phyloP scores from a whole-genome alignment of 1,139 yeast genomes.

The Geotrichum histeridarum region DNA sequence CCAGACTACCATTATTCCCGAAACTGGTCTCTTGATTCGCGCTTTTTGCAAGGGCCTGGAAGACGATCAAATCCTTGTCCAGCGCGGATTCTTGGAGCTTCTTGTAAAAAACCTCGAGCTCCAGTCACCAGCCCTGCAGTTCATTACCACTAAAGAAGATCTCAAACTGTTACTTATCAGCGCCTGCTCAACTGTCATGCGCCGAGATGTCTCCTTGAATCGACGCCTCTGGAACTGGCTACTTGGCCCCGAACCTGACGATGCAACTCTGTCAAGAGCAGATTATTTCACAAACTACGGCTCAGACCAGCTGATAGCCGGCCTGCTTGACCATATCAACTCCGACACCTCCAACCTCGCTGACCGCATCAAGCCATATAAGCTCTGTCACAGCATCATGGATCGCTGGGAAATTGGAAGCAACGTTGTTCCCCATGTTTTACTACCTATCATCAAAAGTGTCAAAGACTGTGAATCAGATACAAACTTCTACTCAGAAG shows the following conservation, averaged over 20 bases:
- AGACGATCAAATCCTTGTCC: constrained; percentile 62
- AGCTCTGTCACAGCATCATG: constrained; percentile 65
- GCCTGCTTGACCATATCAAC: constrained; percentile 49
- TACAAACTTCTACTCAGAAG: constrained; percentile 36
- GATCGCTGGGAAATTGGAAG: constrained; percentile 94
- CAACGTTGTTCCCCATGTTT: constrained; percentile 60
- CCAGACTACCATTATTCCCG: constrained; percentile 59
- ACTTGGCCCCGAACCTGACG: constrained; percentile 57
- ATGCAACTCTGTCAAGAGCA: constrained; percentile 33
- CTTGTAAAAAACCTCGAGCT: constrained; percentile 64
- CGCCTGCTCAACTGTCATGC: constrained; percentile 63
- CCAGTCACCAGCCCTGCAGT: constrained; percentile 52
- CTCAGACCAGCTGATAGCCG: constrained; percentile 45
- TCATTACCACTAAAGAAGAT: constrained; percentile 48
- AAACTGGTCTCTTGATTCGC: constrained; percentile 69
- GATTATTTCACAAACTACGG: constrained; percentile 61
- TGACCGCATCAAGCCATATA: constrained; percentile 49
- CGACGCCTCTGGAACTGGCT: constrained; percentile 91
- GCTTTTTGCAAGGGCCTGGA: constrained; percentile 66
- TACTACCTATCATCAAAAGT: constrained; percentile 54
- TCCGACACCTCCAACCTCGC: constrained; percentile 34
- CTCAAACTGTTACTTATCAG: constrained; percentile 54
- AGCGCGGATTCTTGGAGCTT: constrained; percentile 84
- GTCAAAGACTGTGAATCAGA: constrained; percentile 25
- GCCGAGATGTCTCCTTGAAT: constrained; percentile 88